phyloP scores from a whole-genome alignment of 192 early-diverging fungal species.

The Gonapodya prolifera region DNA sequence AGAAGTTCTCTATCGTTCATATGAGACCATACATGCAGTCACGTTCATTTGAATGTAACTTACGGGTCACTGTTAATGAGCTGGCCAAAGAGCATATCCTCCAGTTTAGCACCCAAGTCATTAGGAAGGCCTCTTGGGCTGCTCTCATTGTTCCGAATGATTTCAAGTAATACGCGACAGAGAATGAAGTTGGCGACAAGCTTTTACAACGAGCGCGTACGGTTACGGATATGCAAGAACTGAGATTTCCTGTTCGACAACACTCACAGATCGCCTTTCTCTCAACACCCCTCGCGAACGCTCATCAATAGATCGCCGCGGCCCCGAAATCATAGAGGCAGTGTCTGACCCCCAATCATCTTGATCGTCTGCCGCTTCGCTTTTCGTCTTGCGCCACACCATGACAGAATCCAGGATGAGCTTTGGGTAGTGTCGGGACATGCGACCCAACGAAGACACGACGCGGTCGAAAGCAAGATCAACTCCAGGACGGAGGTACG shows the following conservation, averaged over 20 bases:
- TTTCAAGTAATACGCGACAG: conserved; percentile 73
- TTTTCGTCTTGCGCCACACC: conserved; percentile 59
- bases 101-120: conserved; percentile 72
- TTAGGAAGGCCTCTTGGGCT: conserved; percentile 45
- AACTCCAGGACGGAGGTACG: conserved; percentile 42
- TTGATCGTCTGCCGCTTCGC: conserved; percentile 31
- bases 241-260: background rate
- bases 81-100: conserved; percentile 89
- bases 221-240: background rate
- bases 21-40: too few relatives aligned
- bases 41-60: too few relatives aligned
- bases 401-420: conserved; percentile 60
- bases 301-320: background rate
- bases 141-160: conserved; percentile 60
- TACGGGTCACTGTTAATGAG: conserved; percentile 78
- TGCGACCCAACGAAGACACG: conserved; percentile 58
- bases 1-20: conserved; percentile 41
- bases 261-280: background rate
- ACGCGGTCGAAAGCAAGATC: conserved; percentile 76
- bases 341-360: conserved; percentile 6
- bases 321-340: background rate
- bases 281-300: background rate
- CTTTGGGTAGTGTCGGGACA: conserved; percentile 73
- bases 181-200: conserved; percentile 72
- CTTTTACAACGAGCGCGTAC: conserved; percentile 13